These are phyloP conservation scores for Yarrowia divulgata DNA, from an alignment of 805 yeast genomes.

Conservation along the genomic window DNA sequence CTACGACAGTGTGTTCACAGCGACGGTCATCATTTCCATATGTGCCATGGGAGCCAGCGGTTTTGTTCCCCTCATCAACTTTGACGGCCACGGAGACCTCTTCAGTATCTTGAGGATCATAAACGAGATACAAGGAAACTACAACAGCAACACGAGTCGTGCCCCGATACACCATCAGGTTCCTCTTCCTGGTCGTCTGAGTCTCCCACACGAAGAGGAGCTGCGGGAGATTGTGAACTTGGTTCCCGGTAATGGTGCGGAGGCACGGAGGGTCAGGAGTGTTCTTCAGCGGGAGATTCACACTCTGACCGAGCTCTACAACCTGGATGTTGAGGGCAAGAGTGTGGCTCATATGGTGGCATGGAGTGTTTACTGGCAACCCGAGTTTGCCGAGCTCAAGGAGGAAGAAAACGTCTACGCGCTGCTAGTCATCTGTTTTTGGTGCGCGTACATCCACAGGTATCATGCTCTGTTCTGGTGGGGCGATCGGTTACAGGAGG, in stretches of 20 bases:
- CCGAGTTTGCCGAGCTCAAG: background rate
- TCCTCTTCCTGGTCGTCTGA: background rate
- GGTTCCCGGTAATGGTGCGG: background rate
- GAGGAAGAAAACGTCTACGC: background rate
- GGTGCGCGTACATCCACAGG: background rate
- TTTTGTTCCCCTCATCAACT: slow-evolving; percentile 3
- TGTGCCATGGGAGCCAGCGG: background rate
- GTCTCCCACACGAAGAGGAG: background rate
- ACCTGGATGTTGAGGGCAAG: background rate
- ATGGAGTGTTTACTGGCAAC: slow-evolving; percentile 9
- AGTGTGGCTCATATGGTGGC: background rate
- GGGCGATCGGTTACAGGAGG: slow-evolving; percentile 11
- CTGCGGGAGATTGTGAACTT: background rate
- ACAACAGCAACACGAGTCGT: background rate
- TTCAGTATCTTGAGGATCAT: background rate
- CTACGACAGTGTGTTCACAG: background rate
- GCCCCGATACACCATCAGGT: background rate
- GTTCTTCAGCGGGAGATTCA: background rate
- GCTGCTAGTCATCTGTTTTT: slow-evolving; percentile 6
- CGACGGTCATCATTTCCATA: background rate
- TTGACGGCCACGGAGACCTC: background rate
- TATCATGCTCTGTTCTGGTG: slow-evolving; percentile 11
- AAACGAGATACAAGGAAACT: background rate
- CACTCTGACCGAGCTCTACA: background rate
- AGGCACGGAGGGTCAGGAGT: background rate